A percentile compares a stretch with the other conserved stretches of the same genome.
phyloP scores from a whole-genome alignment of 805 yeast genomes.

The Saccharomycopsis schoenii region DNA sequence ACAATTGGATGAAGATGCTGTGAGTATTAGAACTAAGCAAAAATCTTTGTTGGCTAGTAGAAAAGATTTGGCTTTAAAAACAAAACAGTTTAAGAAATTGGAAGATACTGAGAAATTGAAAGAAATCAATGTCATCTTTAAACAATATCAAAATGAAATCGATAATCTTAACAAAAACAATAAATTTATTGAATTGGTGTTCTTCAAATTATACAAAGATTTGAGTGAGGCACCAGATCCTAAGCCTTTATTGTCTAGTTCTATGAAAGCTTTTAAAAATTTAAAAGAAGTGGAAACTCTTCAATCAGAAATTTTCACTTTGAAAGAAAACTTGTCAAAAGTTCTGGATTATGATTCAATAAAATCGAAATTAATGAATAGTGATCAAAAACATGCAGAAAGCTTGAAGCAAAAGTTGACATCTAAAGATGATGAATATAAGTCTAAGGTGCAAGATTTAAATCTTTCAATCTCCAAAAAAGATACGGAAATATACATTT shows the following conservation, averaged over 20 bases:
- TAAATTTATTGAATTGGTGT: slow-evolving; percentile 60
- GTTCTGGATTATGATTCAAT: slow-evolving; percentile 74
- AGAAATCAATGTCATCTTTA: slow-evolving; percentile 57
- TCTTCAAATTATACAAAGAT: slow-evolving; percentile 64
- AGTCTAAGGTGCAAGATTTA: slow-evolving; percentile 61
- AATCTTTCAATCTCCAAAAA: slow-evolving; percentile 57
- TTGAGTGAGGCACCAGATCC: slow-evolving; percentile 94
- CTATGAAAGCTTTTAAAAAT: slow-evolving; percentile 52
- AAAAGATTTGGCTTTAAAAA: slow-evolving; percentile 67
- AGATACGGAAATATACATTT: slow-evolving; percentile 39
- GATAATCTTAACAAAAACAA: slow-evolving; percentile 73
- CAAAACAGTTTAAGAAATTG: slow-evolving; percentile 77
- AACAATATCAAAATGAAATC: slow-evolving; percentile 77
- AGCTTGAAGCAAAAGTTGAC: slow-evolving; percentile 42
- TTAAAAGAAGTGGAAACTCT: slow-evolving; percentile 43
- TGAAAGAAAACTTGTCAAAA: slow-evolving; percentile 45
- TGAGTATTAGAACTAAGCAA: slow-evolving; percentile 63
- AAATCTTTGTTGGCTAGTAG: slow-evolving; percentile 57
- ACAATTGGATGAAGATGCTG: slow-evolving; percentile 63
- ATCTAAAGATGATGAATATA: slow-evolving; percentile 68
- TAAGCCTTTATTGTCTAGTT: slow-evolving; percentile 61
- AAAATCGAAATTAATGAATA: slow-evolving; percentile 47
- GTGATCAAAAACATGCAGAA: slow-evolving; percentile 53
- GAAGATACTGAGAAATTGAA: slow-evolving; percentile 55
- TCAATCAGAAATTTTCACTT: slow-evolving; percentile 36